A percentile compares a stretch with the other conserved stretches of the same genome.
Conservation (phyloP, 441 rosid species). For the Arabidopsis lyrata region DNA sequence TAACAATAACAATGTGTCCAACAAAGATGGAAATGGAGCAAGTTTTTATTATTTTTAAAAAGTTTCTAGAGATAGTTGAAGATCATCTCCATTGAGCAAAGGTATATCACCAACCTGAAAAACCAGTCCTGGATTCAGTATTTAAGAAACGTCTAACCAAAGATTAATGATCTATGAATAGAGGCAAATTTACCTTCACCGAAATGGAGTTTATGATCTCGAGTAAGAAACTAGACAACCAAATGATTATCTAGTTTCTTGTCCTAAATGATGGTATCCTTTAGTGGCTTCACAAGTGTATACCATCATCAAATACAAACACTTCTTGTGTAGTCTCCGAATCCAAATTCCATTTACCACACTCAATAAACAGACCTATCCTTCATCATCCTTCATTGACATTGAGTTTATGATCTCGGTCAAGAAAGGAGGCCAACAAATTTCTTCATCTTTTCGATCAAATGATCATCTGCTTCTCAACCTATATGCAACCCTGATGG, state of each 20-base stretch:
- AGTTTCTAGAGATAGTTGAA: neutral
- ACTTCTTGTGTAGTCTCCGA: too few relatives aligned
- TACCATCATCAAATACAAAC: too few relatives aligned
- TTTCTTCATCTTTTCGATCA: neutral
- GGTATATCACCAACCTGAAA: conserved; percentile 27
- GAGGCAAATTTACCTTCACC: neutral
- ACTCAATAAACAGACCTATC: too few relatives aligned
- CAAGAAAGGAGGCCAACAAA: neutral
- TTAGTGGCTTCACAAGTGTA: too few relatives aligned
- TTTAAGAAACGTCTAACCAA: too few relatives aligned
- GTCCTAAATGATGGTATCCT: too few relatives aligned
- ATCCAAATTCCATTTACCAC: too few relatives aligned
- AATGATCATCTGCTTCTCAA: conserved; percentile 2
- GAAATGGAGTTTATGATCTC: neutral
- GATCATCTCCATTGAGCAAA: conserved; percentile 5
- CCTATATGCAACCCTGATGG: conserved; percentile 4
- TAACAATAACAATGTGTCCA: neutral
- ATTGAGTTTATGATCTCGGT: conserved; percentile 9
- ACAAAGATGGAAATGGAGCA: conserved; percentile 9
- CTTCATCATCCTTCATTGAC: neutral
- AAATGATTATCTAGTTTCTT: too few relatives aligned
- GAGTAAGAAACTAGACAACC: neutral
- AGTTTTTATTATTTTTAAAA: neutral
- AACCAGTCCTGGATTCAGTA: neutral
- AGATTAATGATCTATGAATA: too few relatives aligned